phyloP scores from a whole-genome alignment of 2,329 filamentous ascomycete genomes.

The Cercospora berteroae region DNA sequence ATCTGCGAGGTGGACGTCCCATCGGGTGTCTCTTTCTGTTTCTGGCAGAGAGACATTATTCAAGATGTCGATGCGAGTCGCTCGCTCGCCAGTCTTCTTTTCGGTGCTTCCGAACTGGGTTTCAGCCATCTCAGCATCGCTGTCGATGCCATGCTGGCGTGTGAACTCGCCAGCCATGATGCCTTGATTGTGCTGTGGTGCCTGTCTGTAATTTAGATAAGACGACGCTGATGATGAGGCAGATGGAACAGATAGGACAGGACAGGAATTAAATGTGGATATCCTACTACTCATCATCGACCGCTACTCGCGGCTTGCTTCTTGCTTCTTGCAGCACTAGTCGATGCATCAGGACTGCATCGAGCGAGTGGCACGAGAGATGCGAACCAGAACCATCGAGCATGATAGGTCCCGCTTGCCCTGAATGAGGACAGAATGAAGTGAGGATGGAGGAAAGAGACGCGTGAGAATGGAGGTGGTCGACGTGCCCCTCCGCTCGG shows the following conservation, averaged over 20 bases:
- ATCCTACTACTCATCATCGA: slow-evolving; percentile 6
- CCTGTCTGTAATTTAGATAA: background rate
- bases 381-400: background rate
- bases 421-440: background rate
- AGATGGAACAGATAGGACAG: background rate
- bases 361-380: background rate
- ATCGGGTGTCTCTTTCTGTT: slow-evolving; percentile 10
- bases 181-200: background rate
- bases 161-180: slow-evolving; percentile 36
- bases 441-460: background rate
- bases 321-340: background rate
- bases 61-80: background rate
- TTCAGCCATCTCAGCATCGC: slow-evolving; percentile 36
- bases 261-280: background rate
- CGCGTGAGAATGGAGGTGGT: background rate
- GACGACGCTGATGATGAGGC: background rate
- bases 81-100: background rate
- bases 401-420: background rate
- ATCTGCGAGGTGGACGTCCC: slow-evolving; percentile 19
- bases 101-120: slow-evolving; percentile 25
- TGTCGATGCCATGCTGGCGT: slow-evolving; percentile 35
- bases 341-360: background rate
- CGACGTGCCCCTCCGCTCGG: slow-evolving; percentile 1
- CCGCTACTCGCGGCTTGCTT: background rate
- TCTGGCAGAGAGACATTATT: slow-evolving; percentile 19